These are phyloP conservation scores for Coemansia sp. DNA, from an alignment of 192 early-diverging fungal genomes.

Conservation along the genomic window DNA sequence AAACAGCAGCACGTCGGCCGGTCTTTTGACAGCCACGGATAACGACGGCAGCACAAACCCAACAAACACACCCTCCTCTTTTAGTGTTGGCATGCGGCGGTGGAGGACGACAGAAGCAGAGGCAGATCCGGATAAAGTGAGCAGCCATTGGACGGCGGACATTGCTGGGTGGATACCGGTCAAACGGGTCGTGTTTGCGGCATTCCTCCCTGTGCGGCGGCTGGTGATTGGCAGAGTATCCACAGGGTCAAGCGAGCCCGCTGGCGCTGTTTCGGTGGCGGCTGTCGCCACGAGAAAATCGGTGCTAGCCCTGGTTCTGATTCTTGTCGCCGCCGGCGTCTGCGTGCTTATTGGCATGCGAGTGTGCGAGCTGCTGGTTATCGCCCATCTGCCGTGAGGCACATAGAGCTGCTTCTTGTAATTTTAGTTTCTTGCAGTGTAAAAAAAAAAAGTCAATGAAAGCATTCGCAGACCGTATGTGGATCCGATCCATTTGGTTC, in stretches of 20 bases:
- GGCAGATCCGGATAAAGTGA: not conserved
- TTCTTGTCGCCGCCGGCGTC: constrained; percentile 1
- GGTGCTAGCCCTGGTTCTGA: constrained; percentile 15
- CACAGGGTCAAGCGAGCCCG: not conserved
- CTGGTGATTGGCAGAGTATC: constrained; percentile 19
- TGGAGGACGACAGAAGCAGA: not conserved
- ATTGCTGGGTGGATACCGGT: not conserved
- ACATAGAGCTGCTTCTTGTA: not conserved
- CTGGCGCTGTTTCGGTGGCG: not conserved
- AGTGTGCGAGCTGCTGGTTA: not conserved
- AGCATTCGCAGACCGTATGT: no score
- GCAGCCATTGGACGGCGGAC: not conserved
- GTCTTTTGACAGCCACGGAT: not conserved
- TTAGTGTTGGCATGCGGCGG: not conserved
- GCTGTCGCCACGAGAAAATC: no score
- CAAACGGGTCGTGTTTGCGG: constrained; percentile 17
- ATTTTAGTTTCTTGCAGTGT: not conserved
- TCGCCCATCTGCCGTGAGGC: not conserved
- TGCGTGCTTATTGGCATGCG: constrained; percentile 21
- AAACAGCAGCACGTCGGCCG: not conserved
- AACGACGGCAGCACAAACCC: not conserved
- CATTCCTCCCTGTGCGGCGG: constrained; percentile 44
- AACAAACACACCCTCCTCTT: not conserved
- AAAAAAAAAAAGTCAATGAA: no score
- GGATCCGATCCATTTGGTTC: no score